Evolutionary conservation across 352 stramenopile genomes (phyloP).

Genomic region (Phytophthora constricta): DNA sequence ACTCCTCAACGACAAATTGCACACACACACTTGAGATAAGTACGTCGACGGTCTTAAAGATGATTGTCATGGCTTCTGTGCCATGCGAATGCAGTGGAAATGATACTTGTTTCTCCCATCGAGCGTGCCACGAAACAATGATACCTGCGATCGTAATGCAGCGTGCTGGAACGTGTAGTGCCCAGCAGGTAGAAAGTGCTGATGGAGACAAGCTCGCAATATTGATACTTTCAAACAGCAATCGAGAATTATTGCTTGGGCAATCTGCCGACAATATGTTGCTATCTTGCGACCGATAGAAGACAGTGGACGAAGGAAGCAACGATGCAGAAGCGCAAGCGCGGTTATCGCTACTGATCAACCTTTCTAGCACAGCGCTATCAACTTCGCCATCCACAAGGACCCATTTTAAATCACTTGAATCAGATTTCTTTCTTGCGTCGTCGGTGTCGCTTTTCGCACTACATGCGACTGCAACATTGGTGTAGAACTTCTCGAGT

Average conservation of each 20-base stretch:
- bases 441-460: background rate
- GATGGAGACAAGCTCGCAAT: constrained; percentile 31
- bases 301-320: constrained; percentile 15
- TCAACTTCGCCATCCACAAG: constrained; percentile 41
- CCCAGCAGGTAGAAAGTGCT: constrained; percentile 25
- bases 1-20: constrained; percentile 36
- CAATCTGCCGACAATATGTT: constrained; percentile 20
- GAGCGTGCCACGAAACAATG: constrained; percentile 21
- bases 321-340: constrained; percentile 8
- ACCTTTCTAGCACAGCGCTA: constrained; percentile 32
- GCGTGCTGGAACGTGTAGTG: constrained; percentile 17
- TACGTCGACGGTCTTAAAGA: constrained; percentile 40
- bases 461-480: constrained; percentile 14
- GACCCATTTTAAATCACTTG: constrained; percentile 31
- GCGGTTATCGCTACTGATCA: constrained; percentile 32
- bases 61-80: constrained; percentile 20
- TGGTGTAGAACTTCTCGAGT: constrained; percentile 43
- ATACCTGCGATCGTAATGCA: constrained; percentile 33
- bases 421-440: background rate
- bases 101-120: constrained; percentile 28
- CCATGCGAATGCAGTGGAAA: constrained; percentile 23
- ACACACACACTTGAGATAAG: constrained; percentile 42
- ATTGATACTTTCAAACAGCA: constrained; percentile 34
- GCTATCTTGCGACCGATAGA: constrained; percentile 17
- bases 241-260: background rate